Conservation (phyloP, 139 green algal genomes). For the Picochlorum sp. region DNA sequence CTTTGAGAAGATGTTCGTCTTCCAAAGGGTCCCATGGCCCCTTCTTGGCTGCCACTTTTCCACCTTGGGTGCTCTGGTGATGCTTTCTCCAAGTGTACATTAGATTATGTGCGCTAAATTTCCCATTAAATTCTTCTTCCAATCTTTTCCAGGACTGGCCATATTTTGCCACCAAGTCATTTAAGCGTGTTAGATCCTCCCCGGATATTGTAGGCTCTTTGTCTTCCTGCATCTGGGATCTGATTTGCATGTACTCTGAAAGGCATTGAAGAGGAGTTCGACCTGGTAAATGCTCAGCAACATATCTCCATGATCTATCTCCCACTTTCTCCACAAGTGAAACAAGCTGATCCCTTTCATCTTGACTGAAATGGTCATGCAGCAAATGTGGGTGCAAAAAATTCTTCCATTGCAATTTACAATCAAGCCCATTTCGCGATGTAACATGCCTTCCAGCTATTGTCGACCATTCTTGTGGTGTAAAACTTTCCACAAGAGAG, state of each 20-base stretch:
- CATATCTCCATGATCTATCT: neutral
- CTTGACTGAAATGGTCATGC: neutral
- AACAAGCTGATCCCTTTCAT: constrained; percentile 13
- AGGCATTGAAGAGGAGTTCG: constrained; percentile 1
- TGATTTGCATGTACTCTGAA: neutral
- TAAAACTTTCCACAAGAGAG: constrained; percentile 2
- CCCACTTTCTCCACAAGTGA: neutral
- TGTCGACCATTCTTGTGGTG: constrained; percentile 8
- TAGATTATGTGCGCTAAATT: constrained; percentile 6
- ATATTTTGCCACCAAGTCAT: constrained; percentile 8
- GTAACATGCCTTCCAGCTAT: constrained; percentile 3
- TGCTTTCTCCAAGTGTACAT: constrained; percentile 28
- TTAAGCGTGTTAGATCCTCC: constrained; percentile 7
- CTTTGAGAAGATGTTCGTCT: constrained; percentile 14
- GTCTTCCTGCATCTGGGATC: neutral
- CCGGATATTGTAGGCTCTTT: neutral
- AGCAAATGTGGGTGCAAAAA: neutral
- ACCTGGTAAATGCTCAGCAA: neutral
- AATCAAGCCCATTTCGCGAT: constrained; percentile 4
- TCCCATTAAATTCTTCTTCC: constrained; percentile 14
- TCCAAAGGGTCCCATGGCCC: constrained; percentile 15
- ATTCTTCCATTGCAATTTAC: constrained; percentile 23
- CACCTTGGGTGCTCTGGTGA: neutral
- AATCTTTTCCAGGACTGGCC: constrained; percentile 18
- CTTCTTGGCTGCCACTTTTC: neutral